A percentile compares a stretch with the other conserved stretches of the same genome.
Evolutionary conservation across 306 rosid species (phyloP).

Genomic region (Lotus japonicus): DNA sequence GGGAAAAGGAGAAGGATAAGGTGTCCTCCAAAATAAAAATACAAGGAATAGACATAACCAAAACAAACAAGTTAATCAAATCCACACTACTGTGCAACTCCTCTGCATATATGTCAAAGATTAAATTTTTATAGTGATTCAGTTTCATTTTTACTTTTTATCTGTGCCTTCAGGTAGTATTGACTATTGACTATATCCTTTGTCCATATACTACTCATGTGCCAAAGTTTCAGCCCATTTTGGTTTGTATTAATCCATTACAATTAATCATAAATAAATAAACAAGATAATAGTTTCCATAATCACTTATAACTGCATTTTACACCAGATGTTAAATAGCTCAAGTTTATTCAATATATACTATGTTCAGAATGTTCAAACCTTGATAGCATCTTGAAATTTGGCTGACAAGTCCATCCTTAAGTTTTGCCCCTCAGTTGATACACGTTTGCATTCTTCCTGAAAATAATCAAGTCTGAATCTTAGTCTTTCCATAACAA

Average conservation of each 20-base stretch:
- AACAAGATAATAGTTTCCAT: not conserved
- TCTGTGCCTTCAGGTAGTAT: not conserved
- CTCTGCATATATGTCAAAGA: not conserved
- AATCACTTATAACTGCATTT: not conserved
- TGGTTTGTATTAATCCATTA: not conserved
- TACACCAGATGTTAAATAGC: not conserved
- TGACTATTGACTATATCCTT: not conserved
- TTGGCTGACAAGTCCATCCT: constrained; percentile 79
- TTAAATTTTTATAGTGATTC: not conserved
- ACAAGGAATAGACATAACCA: not conserved
- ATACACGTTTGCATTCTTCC: constrained; percentile 94
- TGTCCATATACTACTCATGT: not conserved
- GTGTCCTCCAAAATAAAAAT: not conserved
- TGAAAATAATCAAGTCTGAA: constrained; percentile 33
- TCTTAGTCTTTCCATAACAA: constrained; percentile 13
- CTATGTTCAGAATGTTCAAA: constrained; percentile 22
- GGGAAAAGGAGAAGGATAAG: not conserved
- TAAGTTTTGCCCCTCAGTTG: constrained; percentile 87
- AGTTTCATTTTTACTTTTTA: not conserved
- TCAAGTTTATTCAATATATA: constrained; percentile 6
- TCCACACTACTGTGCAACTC: not conserved
- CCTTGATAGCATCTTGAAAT: constrained; percentile 99
- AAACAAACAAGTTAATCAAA: not conserved
- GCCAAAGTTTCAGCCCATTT: not conserved
- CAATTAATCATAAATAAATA: not conserved